Evolutionary conservation across 345 rosid genomes (phyloP).

Genomic region (Laguncularia racemosa): DNA sequence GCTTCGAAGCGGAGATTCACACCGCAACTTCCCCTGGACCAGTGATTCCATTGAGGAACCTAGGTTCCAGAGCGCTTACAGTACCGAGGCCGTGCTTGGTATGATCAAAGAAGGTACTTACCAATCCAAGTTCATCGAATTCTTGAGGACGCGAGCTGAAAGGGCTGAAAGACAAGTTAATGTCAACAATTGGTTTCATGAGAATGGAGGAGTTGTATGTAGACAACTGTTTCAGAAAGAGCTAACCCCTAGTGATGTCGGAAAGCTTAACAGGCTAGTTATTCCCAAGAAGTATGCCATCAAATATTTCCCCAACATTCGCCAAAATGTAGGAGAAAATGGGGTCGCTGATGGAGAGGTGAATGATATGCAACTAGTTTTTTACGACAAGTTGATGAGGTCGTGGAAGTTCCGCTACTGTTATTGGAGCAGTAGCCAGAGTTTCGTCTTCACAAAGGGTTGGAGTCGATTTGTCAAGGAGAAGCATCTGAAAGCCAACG

Average conservation of each 20-base stretch:
- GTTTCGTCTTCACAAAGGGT: conserved; percentile 82
- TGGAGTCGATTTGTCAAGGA: conserved; percentile 75
- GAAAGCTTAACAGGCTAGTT: conserved; percentile 80
- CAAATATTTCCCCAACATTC: conserved; percentile 41
- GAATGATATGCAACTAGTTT: conserved; percentile 36
- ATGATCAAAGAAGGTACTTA: conserved; percentile 72
- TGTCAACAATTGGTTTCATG: conserved; percentile 11
- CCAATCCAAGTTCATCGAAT: conserved; percentile 38
- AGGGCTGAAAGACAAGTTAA: conserved; percentile 5
- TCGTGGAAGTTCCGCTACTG: conserved; percentile 80
- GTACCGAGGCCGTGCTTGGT: conserved; percentile 28
- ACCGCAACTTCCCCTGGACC: conserved; percentile 34
- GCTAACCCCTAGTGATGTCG: conserved; percentile 83
- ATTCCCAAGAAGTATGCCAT: conserved; percentile 68
- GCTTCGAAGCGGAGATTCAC: conserved; percentile 34
- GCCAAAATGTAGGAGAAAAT: conserved; percentile 9
- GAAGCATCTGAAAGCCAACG: conserved; percentile 47
- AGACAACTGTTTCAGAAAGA: conserved; percentile 57
- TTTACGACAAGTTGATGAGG: conserved; percentile 60
- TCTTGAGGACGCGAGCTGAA: conserved; percentile 17
- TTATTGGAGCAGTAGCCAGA: conserved; percentile 86
- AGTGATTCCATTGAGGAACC: conserved; percentile 27
- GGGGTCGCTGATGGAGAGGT: neutral
- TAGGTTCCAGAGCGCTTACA: conserved; percentile 31
- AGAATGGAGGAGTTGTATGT: conserved; percentile 18